Conservation (phyloP, 2,329 filamentous ascomycete species). For the Mollisiaceae sp. region DNA sequence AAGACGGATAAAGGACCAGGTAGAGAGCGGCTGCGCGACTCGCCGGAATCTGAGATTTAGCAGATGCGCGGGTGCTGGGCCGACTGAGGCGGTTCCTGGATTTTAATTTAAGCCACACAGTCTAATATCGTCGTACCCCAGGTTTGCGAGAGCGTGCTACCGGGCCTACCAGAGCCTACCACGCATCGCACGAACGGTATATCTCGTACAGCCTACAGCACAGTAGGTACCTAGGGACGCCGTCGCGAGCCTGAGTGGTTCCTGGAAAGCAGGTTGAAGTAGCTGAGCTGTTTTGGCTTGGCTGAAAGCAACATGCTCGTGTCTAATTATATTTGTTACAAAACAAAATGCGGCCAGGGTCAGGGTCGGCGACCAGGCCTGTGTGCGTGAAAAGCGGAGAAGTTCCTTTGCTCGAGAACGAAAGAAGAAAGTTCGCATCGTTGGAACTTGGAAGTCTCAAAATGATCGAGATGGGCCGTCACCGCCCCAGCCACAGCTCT, state of each 20-base stretch:
- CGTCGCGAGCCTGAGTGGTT: not conserved
- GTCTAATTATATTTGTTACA: conserved; percentile 4
- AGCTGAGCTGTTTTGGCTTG: not conserved
- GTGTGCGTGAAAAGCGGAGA: not conserved
- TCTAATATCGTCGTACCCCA: not conserved
- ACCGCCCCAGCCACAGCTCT: not conserved
- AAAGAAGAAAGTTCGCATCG: not conserved
- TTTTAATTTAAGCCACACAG: conserved; percentile 6
- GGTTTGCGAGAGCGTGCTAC: not conserved
- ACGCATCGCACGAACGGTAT: not conserved
- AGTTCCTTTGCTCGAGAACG: not conserved
- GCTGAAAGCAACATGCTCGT: not conserved
- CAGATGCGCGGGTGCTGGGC: not conserved
- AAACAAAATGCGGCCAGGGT: not conserved
- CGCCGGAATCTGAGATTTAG: not conserved
- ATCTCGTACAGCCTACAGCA: too few species aligned
- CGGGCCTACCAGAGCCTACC: not conserved
- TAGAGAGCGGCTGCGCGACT: not conserved
- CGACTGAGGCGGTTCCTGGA: not conserved
- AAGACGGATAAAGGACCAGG: not conserved
- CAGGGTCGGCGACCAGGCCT: not conserved
- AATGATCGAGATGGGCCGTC: not conserved
- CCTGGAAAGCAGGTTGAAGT: not conserved
- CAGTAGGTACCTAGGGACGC: not conserved
- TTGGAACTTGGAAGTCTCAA: not conserved